Evolutionary conservation across 495 filamentous ascomycete genomes (phyloP).

Genomic region (Penicillium coffeae): DNA sequence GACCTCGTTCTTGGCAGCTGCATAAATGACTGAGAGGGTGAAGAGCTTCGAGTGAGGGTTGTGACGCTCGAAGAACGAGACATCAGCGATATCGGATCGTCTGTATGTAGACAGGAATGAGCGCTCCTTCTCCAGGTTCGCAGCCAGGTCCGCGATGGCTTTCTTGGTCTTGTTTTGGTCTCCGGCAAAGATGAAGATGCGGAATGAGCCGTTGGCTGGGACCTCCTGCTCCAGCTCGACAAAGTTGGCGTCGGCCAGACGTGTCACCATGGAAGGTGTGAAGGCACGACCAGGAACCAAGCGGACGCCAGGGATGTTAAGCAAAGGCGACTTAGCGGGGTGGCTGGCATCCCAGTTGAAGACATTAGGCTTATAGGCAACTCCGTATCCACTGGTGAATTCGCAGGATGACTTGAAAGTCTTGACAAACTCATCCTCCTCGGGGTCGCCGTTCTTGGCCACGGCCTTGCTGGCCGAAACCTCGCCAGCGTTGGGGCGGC

Average conservation of each 20-base stretch:
- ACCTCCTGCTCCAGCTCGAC: constrained; percentile 87
- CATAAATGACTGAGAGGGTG: constrained; percentile 71
- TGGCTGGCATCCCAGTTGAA: constrained; percentile 72
- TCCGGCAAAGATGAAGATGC: constrained; percentile 80
- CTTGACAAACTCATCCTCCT: constrained; percentile 60
- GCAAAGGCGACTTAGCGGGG: constrained; percentile 64
- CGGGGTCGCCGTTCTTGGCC: constrained; percentile 24
- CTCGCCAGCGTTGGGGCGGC: constrained; percentile 55
- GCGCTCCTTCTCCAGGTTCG: constrained; percentile 55
- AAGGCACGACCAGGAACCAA: constrained; percentile 68
- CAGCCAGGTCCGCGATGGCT: constrained; percentile 66
- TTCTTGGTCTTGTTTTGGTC: constrained; percentile 53
- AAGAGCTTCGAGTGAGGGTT: constrained; percentile 81
- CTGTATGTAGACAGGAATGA: constrained; percentile 68
- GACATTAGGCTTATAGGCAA: constrained; percentile 56
- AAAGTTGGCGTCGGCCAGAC: constrained; percentile 79
- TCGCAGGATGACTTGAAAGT: constrained; percentile 63
- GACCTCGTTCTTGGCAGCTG: constrained; percentile 56
- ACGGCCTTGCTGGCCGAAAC: constrained; percentile 43
- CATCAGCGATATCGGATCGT: constrained; percentile 54
- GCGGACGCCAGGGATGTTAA: constrained; percentile 58
- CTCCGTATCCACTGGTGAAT: constrained; percentile 63
- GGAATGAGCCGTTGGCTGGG: constrained; percentile 81
- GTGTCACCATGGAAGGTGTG: constrained; percentile 71
- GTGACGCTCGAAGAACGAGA: constrained; percentile 75